Conservation (phyloP, 31 red algal species). For the Bonnemaisonia californica region DNA sequence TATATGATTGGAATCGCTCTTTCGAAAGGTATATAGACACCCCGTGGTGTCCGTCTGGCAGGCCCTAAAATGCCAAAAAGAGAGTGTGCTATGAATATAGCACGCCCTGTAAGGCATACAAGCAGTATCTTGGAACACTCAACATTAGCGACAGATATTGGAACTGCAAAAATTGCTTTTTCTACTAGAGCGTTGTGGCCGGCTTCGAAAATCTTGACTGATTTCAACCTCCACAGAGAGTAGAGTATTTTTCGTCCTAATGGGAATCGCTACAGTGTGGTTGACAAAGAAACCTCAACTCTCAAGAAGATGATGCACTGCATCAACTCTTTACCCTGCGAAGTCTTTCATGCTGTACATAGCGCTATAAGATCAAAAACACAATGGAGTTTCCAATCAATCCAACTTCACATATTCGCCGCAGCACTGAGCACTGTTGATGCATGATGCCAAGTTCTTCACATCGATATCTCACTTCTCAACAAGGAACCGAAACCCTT, state of each 20-base stretch:
- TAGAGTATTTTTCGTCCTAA: constrained; percentile 83
- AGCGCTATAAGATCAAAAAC: constrained; percentile 82
- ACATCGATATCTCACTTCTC: constrained; percentile 74
- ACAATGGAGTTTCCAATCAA: constrained; percentile 50
- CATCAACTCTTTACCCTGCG: constrained; percentile 83
- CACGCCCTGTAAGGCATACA: no score
- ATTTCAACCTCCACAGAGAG: constrained; percentile 88
- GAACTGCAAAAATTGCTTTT: constrained; percentile 80
- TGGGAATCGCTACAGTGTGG: constrained; percentile 60
- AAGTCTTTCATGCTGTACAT: constrained; percentile 96
- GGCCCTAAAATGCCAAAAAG: no score
- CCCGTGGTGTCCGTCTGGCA: no score
- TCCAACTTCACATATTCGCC: constrained; percentile 95
- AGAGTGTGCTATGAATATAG: no score
- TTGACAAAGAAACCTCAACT: constrained; percentile 82
- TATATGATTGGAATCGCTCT: no score
- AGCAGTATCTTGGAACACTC: no score
- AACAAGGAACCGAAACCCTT: constrained; percentile 80
- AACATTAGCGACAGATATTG: constrained; percentile 45
- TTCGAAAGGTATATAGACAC: no score
- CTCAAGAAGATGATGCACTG: constrained; percentile 84
- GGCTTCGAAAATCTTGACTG: constrained; percentile 87
- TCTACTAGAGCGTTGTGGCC: constrained; percentile 90
- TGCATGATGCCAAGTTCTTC: constrained; percentile 58
- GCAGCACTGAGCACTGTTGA: constrained; percentile 72